Base-by-base conservation (phyloP, 1,284 basidiomycete species). In the Puccinia hordei region DNA sequence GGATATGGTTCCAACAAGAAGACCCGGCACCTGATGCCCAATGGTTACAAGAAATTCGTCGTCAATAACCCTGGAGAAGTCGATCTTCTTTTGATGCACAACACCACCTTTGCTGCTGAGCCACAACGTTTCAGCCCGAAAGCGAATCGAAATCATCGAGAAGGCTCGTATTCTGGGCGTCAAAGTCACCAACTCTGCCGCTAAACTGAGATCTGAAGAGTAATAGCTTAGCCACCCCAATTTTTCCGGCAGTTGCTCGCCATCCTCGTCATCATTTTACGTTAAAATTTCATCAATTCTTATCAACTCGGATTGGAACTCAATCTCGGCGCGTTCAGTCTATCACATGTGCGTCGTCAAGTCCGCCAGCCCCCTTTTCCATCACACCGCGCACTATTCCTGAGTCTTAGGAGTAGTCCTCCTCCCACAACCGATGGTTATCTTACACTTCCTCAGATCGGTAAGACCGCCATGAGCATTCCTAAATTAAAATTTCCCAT, bases 1-100 rank as follows among this genome's bases (percentile, higher is more conserved):
- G 82, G 87, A 85, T 88, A 88, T 87, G 88, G 88, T 80, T 88
- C 87, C 80, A 88, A 88, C 88, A 85, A 86, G 83, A 87, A 90
- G 91, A 97, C 95, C 84, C 92, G 93, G 83, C 95, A 97, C 87
- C 89, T 96, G 82, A 92, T 96, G 85, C 95, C 95, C 82, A 95
- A 92, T 85, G 95, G 95, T 83, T 89, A 93, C 86, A 96, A 94
- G 89, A 95, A 95, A 87, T 91, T 97, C 88, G 88, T 96, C 83
- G 93, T 98, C 85, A 92, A 90, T 89, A 98, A 97, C 88, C 89
- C 92, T 81, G 90, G 91, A 86, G 95, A 98, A 87, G 88, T 98
- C 83, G 94, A 98, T 85, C 90, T 98, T 84, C 91, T 98, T 82
- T 88, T 98, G 81, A 95, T 98, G 95, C 95, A 99, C 91, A 97